Base-by-base conservation (phyloP, 352 stramenopile genomes). In the Pythium sukuiense region DNA sequence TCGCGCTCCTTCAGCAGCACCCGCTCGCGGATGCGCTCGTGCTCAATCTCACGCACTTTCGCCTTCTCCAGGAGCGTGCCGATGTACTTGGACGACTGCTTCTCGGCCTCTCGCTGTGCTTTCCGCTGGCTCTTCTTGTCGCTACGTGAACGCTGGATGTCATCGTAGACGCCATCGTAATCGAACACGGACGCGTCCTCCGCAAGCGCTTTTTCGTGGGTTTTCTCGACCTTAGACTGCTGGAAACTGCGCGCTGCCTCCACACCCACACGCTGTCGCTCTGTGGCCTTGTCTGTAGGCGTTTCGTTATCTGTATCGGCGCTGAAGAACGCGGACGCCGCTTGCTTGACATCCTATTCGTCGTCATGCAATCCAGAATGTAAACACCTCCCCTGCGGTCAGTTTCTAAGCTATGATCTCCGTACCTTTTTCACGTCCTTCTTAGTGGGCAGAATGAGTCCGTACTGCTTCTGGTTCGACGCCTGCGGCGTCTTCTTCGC, bases 81-180 rank as follows among this genome's bases (percentile, higher is more conserved):
- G 48, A 97, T 97, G 72, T 97, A 97, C 69, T 96, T 94, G 27
- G 91, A 76, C 32, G 88, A 70, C 59, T 87, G 76, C 65, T 90
- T 91, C 59, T 95, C 84, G 8, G 65, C 61, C 56, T 85, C 77
- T 48, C 80, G 71, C 61, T 85, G 70, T 1, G 63, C 69, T 39
- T 90, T 85, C 46, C 69, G 74, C 52, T 77, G 70, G 3, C 58
- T 57, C 49, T 74, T 76, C 62, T 86, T 71, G 37, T 68, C 71
- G 32, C 76, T 62, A 9, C 79, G 64, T 2, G 66, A 57, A 32
- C 57, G 83, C 66, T 90, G 84, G 63, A 97, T 93, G 14, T 85
- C 67, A 66, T 97, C 90, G 76, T 97, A 97, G 18, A 95, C 85
- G 35, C 81, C 80, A 69, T 97, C 91, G 55, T 97, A 97, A 65